Conservation (phyloP, 176 grass and related monocot species). For the Pontederia paniculata region DNA sequence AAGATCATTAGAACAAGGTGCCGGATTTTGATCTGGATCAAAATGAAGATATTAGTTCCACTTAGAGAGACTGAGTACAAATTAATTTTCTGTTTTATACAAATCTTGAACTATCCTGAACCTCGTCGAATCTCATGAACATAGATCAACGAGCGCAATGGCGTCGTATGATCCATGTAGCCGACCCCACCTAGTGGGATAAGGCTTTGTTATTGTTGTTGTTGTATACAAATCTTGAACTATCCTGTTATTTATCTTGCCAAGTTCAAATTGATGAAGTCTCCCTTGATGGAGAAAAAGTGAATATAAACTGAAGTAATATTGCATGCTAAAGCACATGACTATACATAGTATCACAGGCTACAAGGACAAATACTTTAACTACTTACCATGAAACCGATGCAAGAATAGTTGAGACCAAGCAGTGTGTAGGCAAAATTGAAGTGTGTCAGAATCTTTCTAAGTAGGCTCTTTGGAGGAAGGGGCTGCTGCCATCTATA, state of each 20-base stretch:
- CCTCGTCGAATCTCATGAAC: too few relatives aligned
- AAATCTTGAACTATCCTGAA: too few relatives aligned
- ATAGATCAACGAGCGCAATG: too few relatives aligned
- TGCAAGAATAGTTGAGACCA: conserved; percentile 96
- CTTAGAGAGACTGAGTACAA: too few relatives aligned
- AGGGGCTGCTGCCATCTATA: conserved; percentile 90
- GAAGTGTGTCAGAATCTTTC: conserved; percentile 36
- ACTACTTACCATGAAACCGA: conserved; percentile 74
- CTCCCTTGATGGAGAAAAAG: background rate
- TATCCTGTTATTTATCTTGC: too few relatives aligned
- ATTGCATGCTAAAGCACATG: background rate
- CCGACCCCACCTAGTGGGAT: too few relatives aligned
- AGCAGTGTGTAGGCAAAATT: conserved; percentile 85
- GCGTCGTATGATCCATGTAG: too few relatives aligned
- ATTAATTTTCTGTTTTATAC: too few relatives aligned
- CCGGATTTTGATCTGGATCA: background rate
- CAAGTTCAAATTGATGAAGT: too few relatives aligned
- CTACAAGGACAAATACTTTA: background rate
- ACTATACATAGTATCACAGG: conserved; percentile 19
- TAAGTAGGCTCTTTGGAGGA: conserved; percentile 30
- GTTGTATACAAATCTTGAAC: too few relatives aligned
- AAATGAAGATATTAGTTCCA: background rate
- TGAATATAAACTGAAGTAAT: conserved; percentile 5
- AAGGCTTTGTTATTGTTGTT: too few relatives aligned
- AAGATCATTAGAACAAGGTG: too few relatives aligned